phyloP scores from a whole-genome alignment of 2,329 filamentous ascomycete species.

The Leptodontidium sp. region DNA sequence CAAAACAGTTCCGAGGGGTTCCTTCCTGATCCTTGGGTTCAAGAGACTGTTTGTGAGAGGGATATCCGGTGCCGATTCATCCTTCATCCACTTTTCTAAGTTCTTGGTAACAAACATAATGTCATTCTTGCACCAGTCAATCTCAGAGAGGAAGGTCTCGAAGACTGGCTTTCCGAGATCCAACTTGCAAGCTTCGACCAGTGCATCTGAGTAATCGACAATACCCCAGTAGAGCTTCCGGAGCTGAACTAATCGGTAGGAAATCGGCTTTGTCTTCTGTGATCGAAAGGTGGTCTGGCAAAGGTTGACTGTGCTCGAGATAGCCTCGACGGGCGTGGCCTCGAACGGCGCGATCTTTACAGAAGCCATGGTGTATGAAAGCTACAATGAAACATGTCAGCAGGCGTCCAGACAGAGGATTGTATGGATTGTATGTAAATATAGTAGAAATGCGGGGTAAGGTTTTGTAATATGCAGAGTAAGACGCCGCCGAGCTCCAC shows the following conservation, averaged over 20 bases:
- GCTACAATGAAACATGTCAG: not conserved
- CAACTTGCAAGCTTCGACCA: slow-evolving; percentile 76
- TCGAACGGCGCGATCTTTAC: slow-evolving; percentile 54
- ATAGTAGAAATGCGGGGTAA: not conserved
- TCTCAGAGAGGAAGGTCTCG: slow-evolving; percentile 78
- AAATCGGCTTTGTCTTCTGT: slow-evolving; percentile 82
- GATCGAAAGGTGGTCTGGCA: slow-evolving; percentile 76
- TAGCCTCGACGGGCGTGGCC: slow-evolving; percentile 70
- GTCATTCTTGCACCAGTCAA: slow-evolving; percentile 82
- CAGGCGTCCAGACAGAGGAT: too few relatives aligned
- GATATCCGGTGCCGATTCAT: slow-evolving; percentile 78
- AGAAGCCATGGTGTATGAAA: slow-evolving; percentile 32
- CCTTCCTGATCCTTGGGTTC: slow-evolving; percentile 81
- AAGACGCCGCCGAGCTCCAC: not conserved
- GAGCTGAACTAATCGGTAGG: slow-evolving; percentile 85
- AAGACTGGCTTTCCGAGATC: slow-evolving; percentile 82
- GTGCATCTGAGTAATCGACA: slow-evolving; percentile 76
- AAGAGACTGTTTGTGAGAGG: slow-evolving; percentile 72
- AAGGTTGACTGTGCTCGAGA: slow-evolving; percentile 66
- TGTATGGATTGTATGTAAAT: too few relatives aligned
- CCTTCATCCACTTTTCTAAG: slow-evolving; percentile 82
- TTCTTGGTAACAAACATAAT: slow-evolving; percentile 81
- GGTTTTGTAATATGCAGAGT: not conserved
- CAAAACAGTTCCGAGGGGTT: slow-evolving; percentile 83
- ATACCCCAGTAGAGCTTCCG: slow-evolving; percentile 95